Conservation (phyloP, 441 rosid genomes). For the Theobroma grandiflorum region DNA sequence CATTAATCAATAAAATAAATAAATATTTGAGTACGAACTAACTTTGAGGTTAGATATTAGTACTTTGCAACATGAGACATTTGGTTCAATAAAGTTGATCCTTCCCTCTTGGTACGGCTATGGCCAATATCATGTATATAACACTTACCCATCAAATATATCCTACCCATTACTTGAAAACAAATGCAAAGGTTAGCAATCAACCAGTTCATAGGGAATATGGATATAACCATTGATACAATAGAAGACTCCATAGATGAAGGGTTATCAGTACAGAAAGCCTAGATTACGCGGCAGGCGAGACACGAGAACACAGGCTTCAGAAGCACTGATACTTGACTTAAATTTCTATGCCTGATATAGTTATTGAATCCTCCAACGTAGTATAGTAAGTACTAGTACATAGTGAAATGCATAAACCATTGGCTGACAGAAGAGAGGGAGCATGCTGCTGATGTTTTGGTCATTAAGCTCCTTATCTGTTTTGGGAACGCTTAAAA, state of each 20-base stretch:
- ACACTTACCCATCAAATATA: neutral
- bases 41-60: neutral
- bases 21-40: too few relatives aligned
- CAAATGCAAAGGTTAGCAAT: neutral
- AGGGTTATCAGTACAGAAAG: neutral
- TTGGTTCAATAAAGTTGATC: neutral
- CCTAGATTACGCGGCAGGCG: neutral
- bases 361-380: conserved; percentile 1
- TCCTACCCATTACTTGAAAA: neutral
- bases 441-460: conserved; percentile 44
- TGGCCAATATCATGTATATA: neutral
- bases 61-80: neutral
- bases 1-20: too few relatives aligned
- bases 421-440: conserved; percentile 86
- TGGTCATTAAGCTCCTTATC: conserved; percentile 37
- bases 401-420: neutral
- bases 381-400: conserved; percentile 1
- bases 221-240: neutral
- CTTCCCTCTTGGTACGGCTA: neutral
- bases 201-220: neutral
- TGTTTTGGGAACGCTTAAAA: conserved; percentile 62
- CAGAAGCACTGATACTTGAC: neutral
- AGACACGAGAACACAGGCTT: neutral
- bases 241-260: conserved; percentile 8
- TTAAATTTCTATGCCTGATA: neutral